Conservation (phyloP, 78 protist genomes). For the Creolimax fragrantissima region DNA sequence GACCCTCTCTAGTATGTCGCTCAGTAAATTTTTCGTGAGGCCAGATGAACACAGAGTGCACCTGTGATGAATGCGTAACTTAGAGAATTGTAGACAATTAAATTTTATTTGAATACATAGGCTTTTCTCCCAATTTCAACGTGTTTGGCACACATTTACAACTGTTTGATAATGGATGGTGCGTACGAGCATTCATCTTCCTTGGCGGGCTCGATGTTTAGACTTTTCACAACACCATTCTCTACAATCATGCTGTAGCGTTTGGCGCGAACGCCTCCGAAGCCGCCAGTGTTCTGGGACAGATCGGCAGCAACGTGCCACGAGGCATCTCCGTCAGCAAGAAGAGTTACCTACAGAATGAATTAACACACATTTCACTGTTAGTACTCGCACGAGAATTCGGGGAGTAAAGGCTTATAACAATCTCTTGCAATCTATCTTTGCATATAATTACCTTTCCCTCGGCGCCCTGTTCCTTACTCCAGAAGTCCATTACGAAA, state of each 20-base stretch:
- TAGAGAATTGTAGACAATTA: too few species aligned
- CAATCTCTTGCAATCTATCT: too few species aligned
- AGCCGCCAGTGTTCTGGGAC: background rate
- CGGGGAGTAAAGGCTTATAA: background rate
- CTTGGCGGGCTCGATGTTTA: background rate
- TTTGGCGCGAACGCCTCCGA: background rate
- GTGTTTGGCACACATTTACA: too few species aligned
- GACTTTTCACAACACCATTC: background rate
- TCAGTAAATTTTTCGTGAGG: too few species aligned
- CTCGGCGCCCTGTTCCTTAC: background rate
- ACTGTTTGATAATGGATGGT: background rate
- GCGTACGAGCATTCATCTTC: background rate
- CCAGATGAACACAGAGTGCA: too few species aligned
- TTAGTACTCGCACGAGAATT: too few species aligned
- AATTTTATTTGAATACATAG: too few species aligned
- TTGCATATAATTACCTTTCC: background rate
- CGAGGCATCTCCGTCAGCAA: background rate
- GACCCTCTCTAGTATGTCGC: too few species aligned
- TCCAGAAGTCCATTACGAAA: background rate
- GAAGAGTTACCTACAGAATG: background rate
- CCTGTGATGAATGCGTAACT: too few species aligned
- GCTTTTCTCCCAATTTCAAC: too few species aligned
- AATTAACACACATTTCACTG: too few species aligned
- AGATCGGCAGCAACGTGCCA: background rate
- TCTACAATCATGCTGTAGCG: background rate